phyloP scores from a whole-genome alignment of 148 eudicot species.

The Arctostaphylos glauca region DNA sequence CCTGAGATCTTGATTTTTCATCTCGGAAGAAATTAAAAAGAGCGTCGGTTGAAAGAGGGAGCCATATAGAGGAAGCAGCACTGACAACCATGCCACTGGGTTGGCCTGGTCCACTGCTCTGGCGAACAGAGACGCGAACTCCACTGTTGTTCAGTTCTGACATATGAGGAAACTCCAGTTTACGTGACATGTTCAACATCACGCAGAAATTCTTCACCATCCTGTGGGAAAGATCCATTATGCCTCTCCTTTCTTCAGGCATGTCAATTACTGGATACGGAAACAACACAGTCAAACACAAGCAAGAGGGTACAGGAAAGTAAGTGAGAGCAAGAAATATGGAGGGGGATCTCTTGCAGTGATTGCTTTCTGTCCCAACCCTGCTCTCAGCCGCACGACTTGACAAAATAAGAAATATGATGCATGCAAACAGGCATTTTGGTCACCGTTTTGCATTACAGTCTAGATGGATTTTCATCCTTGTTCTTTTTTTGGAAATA shows the following conservation, averaged over 20 bases:
- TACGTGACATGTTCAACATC: conserved; percentile 31
- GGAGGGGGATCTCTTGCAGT: background rate
- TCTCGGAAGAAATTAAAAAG: conserved; percentile 46
- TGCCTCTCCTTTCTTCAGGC: conserved; percentile 33
- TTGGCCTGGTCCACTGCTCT: conserved; percentile 26
- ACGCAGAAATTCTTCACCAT: conserved; percentile 48
- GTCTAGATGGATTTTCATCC: background rate
- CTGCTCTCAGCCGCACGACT: background rate
- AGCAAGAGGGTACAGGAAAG: background rate
- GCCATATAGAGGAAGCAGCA: conserved; percentile 47
- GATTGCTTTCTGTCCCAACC: background rate
- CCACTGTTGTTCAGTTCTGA: conserved; percentile 25
- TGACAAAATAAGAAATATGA: background rate
- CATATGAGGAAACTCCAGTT: conserved; percentile 20
- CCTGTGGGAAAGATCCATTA: conserved; percentile 43
- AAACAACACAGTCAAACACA: background rate
- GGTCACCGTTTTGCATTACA: background rate
- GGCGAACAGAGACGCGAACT: conserved; percentile 25
- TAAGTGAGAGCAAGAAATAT: background rate
- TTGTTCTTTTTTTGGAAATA: background rate
- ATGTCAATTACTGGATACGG: conserved; percentile 16
- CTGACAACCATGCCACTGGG: conserved; percentile 36
- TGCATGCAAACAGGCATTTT: background rate
- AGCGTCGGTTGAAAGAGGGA: conserved; percentile 38
- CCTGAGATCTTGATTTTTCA: conserved; percentile 40